These are phyloP conservation scores for Penicillium olsonii DNA, from an alignment of 2,329 filamentous ascomycete species.

Conservation along the genomic window DNA sequence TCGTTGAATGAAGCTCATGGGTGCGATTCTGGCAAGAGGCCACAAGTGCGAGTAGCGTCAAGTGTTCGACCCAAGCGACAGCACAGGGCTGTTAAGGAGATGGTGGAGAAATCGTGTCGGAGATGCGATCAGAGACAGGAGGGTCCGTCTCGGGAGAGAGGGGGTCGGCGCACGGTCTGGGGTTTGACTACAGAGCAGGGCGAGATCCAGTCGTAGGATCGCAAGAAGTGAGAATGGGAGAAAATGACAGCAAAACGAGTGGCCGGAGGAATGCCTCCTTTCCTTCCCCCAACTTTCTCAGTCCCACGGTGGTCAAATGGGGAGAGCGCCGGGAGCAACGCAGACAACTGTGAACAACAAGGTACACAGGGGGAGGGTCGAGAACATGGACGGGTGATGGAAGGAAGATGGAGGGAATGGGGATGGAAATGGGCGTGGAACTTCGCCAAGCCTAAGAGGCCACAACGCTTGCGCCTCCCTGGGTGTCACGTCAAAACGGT, in stretches of 20 bases:
- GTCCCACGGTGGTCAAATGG: slow-evolving; percentile 34
- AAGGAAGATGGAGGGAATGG: slow-evolving; percentile 26
- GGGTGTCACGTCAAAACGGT: slow-evolving; percentile 27
- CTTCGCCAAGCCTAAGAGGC: slow-evolving; percentile 39
- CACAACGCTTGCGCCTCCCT: slow-evolving; percentile 31
- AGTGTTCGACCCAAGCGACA: slow-evolving; percentile 22
- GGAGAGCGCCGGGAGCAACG: slow-evolving; percentile 28
- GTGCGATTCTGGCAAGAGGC: slow-evolving; percentile 29
- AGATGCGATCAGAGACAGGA: slow-evolving; percentile 5
- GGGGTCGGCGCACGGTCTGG: neutral
- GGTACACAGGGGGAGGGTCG: slow-evolving; percentile 26
- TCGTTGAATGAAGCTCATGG: slow-evolving; percentile 57
- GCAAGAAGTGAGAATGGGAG: slow-evolving; percentile 23
- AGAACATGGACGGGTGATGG: slow-evolving; percentile 32
- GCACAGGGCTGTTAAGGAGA: slow-evolving; percentile 15
- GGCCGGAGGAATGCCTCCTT: slow-evolving; percentile 47
- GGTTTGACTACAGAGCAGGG: slow-evolving; percentile 19
- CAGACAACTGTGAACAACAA: slow-evolving; percentile 27
- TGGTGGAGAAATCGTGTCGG: slow-evolving; percentile 14
- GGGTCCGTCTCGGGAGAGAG: neutral
- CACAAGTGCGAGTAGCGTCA: slow-evolving; percentile 11
- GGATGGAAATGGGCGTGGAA: slow-evolving; percentile 27
- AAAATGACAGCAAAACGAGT: slow-evolving; percentile 38
- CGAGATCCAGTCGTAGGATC: slow-evolving; percentile 14
- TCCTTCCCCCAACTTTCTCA: slow-evolving; percentile 35